These are phyloP conservation scores for Rhinocladiella similis DNA, from an alignment of 2,329 filamentous ascomycete species.

Conservation along the genomic window DNA sequence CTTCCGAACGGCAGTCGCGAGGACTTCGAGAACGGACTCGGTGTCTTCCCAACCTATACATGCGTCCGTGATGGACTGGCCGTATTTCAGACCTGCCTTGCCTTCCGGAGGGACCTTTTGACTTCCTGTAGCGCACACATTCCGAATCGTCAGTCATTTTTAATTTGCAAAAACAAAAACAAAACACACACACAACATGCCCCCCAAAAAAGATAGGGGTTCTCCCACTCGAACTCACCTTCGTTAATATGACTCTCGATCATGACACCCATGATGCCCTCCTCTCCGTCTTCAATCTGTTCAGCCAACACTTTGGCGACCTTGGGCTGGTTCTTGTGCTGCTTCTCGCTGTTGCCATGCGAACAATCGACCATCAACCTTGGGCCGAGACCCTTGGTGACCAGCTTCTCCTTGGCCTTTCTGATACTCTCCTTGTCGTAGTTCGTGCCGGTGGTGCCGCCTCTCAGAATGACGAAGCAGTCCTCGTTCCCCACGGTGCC, in stretches of 20 bases:
- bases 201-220: conserved; percentile 50
- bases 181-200: too few relatives aligned
- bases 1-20: conserved; percentile 78
- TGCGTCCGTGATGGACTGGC: conserved; percentile 37
- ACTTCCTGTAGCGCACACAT: conserved; percentile 30
- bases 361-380: conserved; percentile 99
- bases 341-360: conserved; percentile 96
- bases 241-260: conserved; percentile 98
- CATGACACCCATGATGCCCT: conserved; percentile 92
- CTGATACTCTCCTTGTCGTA: conserved; percentile 84
- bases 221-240: too few relatives aligned
- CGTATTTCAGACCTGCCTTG: conserved; percentile 35
- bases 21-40: conserved; percentile 69
- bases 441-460: conserved; percentile 89
- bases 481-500: conserved; percentile 92
- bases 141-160: too few relatives aligned
- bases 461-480: conserved; percentile 93
- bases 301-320: conserved; percentile 80
- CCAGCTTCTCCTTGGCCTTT: conserved; percentile 73
- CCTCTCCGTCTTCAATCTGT: conserved; percentile 84
- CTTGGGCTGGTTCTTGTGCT: conserved; percentile 96
- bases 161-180: neutral
- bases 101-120: conserved; percentile 35
- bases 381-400: conserved; percentile 79
- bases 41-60: conserved; percentile 96